phyloP scores from a whole-genome alignment of 345 rosid genomes.

The Cardamine occulta region DNA sequence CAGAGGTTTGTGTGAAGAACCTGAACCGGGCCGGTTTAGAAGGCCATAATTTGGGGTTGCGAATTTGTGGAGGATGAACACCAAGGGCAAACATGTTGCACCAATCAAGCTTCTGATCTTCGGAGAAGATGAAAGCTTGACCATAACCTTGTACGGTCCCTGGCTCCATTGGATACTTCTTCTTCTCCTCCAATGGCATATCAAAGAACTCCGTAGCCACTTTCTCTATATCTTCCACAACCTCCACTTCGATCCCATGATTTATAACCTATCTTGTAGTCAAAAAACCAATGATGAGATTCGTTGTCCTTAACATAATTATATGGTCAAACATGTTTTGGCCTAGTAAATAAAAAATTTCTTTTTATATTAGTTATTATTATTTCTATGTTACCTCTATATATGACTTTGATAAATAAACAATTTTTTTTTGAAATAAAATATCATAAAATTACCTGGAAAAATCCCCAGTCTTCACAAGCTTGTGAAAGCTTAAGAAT shows the following conservation, averaged over 20 bases:
- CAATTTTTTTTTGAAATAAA: not conserved
- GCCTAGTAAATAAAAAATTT: not conserved
- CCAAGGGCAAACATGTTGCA: conserved; percentile 98
- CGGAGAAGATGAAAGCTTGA: conserved; percentile 92
- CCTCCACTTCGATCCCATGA: conserved; percentile 67
- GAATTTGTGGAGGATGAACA: conserved; percentile 67
- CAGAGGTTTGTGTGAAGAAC: conserved; percentile 39
- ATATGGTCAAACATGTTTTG: conserved; percentile 8
- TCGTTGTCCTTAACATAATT: not conserved
- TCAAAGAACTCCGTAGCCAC: conserved; percentile 76
- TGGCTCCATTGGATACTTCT: conserved; percentile 82
- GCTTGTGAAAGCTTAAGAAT: conserved; percentile 62
- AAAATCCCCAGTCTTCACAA: conserved; percentile 94
- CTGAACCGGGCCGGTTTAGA: conserved; percentile 68
- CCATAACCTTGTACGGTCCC: conserved; percentile 97
- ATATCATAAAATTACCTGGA: conserved; percentile 59
- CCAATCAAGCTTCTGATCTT: conserved; percentile 96
- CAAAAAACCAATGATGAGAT: conserved; percentile 12
- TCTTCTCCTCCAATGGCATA: conserved; percentile 83
- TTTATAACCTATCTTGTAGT: conserved; percentile 60
- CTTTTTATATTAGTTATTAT: no score
- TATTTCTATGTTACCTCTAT: not conserved
- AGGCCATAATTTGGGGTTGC: conserved; percentile 88
- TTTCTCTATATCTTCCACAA: conserved; percentile 68
- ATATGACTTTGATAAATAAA: conserved; percentile 1